Percentiles rank a stretch among this genome's conserved stretches.
Conservation (phyloP, 2,329 filamentous ascomycete genomes). For the Claviceps purpurea region DNA sequence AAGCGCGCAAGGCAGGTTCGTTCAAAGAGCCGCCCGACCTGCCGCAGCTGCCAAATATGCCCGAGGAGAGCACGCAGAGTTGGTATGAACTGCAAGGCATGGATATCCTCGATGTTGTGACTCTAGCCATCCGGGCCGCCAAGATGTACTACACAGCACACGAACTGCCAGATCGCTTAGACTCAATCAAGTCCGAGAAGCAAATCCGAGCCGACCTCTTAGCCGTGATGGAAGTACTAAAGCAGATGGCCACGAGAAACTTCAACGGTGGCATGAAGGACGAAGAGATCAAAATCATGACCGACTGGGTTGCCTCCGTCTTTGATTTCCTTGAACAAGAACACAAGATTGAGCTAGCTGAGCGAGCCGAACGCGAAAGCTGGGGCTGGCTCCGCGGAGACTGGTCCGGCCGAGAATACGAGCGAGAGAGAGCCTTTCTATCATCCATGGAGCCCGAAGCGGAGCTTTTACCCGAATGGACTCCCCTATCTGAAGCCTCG, state of each 20-base stretch:
- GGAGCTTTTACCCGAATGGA: conserved; percentile 55
- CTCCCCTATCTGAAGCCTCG: conserved; percentile 26
- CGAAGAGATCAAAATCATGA: conserved; percentile 65
- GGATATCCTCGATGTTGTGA: conserved; percentile 84
- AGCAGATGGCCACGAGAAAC: conserved; percentile 77
- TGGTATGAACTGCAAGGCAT: conserved; percentile 86
- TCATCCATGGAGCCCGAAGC: conserved; percentile 54
- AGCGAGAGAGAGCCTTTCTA: conserved; percentile 72
- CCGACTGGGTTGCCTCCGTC: conserved; percentile 67
- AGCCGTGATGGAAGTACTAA: conserved; percentile 77
- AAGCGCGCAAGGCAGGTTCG: conserved; percentile 21
- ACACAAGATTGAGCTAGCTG: conserved; percentile 60
- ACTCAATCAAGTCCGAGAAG: conserved; percentile 77
- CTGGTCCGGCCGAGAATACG: conserved; percentile 62
- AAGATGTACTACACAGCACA: conserved; percentile 95
- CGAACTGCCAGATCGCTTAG: conserved; percentile 71
- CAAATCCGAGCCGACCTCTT: conserved; percentile 74
- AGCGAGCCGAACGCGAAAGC: conserved; percentile 53
- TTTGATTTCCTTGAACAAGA: conserved; percentile 65
- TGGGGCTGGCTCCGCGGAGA: conserved; percentile 73
- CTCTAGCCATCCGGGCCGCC: conserved; percentile 85
- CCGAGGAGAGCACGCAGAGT: conserved; percentile 40
- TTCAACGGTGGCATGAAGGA: conserved; percentile 72
- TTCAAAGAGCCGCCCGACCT: conserved; percentile 16
- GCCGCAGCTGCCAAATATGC: conserved; percentile 24